Percentiles rank a stretch among this genome's conserved stretches.
Evolutionary conservation across 192 early-diverging fungal species (phyloP).

Genomic region (Rhizophagus sp.): DNA sequence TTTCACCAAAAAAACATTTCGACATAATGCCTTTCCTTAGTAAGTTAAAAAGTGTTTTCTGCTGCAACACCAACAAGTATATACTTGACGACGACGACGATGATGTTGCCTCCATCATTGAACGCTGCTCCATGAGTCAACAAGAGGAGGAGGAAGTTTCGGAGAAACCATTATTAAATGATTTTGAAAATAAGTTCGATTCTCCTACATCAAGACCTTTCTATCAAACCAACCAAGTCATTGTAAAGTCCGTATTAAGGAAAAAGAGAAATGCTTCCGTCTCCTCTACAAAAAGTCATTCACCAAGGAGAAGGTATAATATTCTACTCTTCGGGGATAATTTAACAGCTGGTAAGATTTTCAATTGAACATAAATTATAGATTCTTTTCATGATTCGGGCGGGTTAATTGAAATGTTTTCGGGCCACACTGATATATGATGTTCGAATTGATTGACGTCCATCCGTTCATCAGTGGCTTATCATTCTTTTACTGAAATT

Average conservation of each 20-base stretch:
- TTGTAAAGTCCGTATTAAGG: constrained; percentile 26
- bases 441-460: too few relatives aligned
- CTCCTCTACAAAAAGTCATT: neutral
- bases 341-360: constrained; percentile 29
- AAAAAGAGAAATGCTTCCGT: neutral
- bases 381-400: too few relatives aligned
- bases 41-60: constrained; percentile 17
- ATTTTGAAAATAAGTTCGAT: neutral
- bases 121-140: neutral
- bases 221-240: neutral
- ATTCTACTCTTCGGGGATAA: constrained; percentile 25
- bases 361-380: neutral
- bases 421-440: too few relatives aligned
- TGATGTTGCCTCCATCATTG: constrained; percentile 10
- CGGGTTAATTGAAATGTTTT: too few relatives aligned
- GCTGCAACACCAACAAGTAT: neutral
- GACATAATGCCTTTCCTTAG: constrained; percentile 9
- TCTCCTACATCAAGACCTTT: neutral
- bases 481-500: neutral
- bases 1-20: neutral
- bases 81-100: constrained; percentile 29
- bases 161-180: constrained; percentile 20
- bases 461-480: neutral
- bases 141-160: constrained; percentile 12
- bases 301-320: constrained; percentile 25